Evolutionary conservation across 495 filamentous ascomycete genomes (phyloP).

Genomic region (Lineolata rhizophorae): DNA sequence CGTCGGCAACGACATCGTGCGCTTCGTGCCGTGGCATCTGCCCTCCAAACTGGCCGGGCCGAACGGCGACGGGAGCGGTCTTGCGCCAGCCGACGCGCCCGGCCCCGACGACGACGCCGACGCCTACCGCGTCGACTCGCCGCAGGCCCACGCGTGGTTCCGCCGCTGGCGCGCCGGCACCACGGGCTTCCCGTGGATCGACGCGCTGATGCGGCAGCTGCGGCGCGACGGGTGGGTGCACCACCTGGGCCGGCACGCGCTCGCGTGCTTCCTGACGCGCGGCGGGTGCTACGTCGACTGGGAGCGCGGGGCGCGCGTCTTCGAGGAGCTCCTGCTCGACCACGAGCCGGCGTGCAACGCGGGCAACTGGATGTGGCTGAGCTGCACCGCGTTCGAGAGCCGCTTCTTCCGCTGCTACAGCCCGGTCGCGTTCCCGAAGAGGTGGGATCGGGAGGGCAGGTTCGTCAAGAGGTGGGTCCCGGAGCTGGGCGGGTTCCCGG

Average conservation of each 20-base stretch:
- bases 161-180: conserved; percentile 38
- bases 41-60: conserved; percentile 26
- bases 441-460: conserved; percentile 38
- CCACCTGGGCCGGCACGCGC: conserved; percentile 46
- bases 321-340: conserved; percentile 49
- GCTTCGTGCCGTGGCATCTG: conserved; percentile 52
- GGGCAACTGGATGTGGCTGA: conserved; percentile 61
- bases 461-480: conserved; percentile 40
- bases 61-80: conserved; percentile 20
- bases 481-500: conserved; percentile 31
- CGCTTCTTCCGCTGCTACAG: conserved; percentile 46
- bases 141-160: conserved; percentile 36
- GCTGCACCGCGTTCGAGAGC: conserved; percentile 43
- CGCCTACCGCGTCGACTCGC: conserved; percentile 32
- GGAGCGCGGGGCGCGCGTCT: conserved; percentile 53
- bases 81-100: neutral
- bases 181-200: conserved; percentile 55
- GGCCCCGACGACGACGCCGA: no score
- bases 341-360: conserved; percentile 47
- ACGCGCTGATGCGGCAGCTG: conserved; percentile 56
- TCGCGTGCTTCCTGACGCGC: conserved; percentile 50
- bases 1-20: conserved; percentile 31
- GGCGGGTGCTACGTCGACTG: conserved; percentile 53
- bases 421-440: conserved; percentile 42
- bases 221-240: conserved; percentile 49